Conservation (phyloP, 129 eudicot genomes). For the Oenanthe sinensis region DNA sequence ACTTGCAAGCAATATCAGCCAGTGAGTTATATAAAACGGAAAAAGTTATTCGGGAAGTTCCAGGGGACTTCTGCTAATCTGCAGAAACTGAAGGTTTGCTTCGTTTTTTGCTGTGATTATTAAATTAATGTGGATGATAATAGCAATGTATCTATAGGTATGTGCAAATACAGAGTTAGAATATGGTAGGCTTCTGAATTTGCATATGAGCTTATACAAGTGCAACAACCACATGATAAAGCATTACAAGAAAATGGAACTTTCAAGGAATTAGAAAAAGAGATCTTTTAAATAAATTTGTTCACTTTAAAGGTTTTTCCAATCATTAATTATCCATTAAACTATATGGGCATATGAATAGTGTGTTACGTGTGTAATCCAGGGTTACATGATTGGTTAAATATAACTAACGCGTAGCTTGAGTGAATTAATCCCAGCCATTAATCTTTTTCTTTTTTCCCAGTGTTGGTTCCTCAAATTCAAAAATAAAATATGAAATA, state of each 20-base stretch:
- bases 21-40: not conserved
- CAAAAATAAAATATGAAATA: not conserved
- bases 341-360: not conserved
- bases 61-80: not conserved
- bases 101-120: not conserved
- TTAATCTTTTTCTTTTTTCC: not conserved
- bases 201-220: not conserved
- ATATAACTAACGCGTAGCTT: constrained; percentile 2
- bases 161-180: not conserved
- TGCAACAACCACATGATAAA: constrained; percentile 2
- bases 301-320: not conserved
- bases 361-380: not conserved
- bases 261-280: constrained; percentile 7
- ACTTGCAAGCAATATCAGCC: not conserved
- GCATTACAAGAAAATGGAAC: not conserved
- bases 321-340: not conserved
- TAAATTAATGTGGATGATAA: not conserved
- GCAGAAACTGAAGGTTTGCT: not conserved
- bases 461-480: not conserved
- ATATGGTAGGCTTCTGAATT: constrained; percentile 3
- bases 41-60: not conserved
- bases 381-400: not conserved
- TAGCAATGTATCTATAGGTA: not conserved
- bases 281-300: not conserved
- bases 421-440: not conserved